phyloP scores from a whole-genome alignment of 1,284 basidiomycete species.

The Heliocybe sulcata region DNA sequence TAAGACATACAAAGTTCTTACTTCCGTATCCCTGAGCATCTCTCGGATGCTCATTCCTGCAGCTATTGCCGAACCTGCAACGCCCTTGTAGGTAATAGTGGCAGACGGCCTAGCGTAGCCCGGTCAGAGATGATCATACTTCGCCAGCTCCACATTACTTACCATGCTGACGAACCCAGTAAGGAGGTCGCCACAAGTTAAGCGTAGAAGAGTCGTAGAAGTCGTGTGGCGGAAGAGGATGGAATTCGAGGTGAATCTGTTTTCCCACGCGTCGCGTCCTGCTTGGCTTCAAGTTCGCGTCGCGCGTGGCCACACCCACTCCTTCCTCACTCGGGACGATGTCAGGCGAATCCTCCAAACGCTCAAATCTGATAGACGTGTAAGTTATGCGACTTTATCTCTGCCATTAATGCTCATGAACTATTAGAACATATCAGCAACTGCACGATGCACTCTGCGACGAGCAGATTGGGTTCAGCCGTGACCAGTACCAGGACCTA shows the following conservation, averaged over 20 bases:
- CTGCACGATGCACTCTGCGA: slow-evolving; percentile 55
- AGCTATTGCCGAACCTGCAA: slow-evolving; percentile 63
- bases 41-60: slow-evolving; percentile 62
- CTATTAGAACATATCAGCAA: slow-evolving; percentile 53
- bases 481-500: slow-evolving; percentile 49
- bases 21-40: slow-evolving; percentile 26
- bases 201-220: no score
- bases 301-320: neutral
- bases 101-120: slow-evolving; percentile 35
- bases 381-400: slow-evolving; percentile 22
- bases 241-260: no score
- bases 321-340: slow-evolving; percentile 16
- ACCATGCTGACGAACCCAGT: neutral
- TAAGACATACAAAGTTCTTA: slow-evolving; percentile 25
- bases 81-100: slow-evolving; percentile 58
- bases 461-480: slow-evolving; percentile 45
- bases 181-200: no score
- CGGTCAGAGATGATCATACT: neutral
- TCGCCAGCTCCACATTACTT: neutral
- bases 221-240: no score
- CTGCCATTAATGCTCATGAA: neutral
- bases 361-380: slow-evolving; percentile 52
- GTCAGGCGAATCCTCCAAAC: slow-evolving; percentile 35
- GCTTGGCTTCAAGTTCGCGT: neutral
- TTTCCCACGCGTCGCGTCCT: slow-evolving; percentile 1